Conservation (phyloP, 129 eudicot genomes). For the Calendula officinalis region DNA sequence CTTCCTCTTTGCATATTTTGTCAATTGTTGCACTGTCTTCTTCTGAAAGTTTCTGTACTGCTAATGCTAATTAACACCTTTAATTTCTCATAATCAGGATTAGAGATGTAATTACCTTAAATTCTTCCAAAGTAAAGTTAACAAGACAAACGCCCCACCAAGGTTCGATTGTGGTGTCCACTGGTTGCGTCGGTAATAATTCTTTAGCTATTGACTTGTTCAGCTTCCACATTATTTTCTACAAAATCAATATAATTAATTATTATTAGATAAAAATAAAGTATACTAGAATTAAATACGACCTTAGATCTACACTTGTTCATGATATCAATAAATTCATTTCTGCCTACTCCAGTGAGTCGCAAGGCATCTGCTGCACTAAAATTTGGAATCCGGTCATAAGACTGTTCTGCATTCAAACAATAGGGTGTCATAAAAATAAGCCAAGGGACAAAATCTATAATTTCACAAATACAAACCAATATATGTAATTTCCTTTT, state of each 20-base stretch:
- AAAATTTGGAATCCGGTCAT: conserved; percentile 97
- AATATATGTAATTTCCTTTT: too few relatives aligned
- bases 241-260: conserved; percentile 34
- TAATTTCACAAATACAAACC: too few relatives aligned
- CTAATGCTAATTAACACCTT: neutral
- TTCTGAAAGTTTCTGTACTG: conserved; percentile 82
- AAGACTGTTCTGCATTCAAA: conserved; percentile 91
- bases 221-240: conserved; percentile 99
- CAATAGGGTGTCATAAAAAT: too few relatives aligned
- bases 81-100: conserved; percentile 2
- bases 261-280: conserved; percentile 34
- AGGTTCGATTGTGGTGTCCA: conserved; percentile 80
- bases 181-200: conserved; percentile 81
- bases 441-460: too few relatives aligned
- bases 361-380: conserved; percentile 99
- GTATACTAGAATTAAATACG: conserved; percentile 1
- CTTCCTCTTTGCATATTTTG: conserved; percentile 97
- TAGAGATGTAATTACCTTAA: conserved; percentile 57
- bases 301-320: conserved; percentile 99
- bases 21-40: conserved; percentile 96
- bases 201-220: conserved; percentile 98
- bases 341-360: conserved; percentile 94
- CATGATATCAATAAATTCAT: conserved; percentile 99
- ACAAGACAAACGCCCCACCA: conserved; percentile 99
- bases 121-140: conserved; percentile 93